These are phyloP conservation scores for Fusarium falciforme DNA, from an alignment of 2,329 filamentous ascomycete species.

Conservation along the genomic window DNA sequence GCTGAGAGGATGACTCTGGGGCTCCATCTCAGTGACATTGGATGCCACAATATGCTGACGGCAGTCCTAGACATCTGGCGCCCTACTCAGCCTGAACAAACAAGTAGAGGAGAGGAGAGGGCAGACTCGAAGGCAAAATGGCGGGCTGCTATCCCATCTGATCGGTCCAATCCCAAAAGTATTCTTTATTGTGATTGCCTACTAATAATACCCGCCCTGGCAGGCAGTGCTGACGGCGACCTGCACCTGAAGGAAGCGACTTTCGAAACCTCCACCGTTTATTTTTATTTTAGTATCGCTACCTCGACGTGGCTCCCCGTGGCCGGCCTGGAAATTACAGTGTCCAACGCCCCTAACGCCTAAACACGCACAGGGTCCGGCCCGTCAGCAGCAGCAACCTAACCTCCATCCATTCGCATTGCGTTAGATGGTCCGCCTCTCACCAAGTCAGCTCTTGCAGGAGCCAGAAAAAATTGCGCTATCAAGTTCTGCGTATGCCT, in stretches of 20 bases:
- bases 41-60: constrained; percentile 10
- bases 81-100: neutral
- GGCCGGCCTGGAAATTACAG: constrained; percentile 37
- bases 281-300: constrained; percentile 33
- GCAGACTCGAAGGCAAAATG: constrained; percentile 5
- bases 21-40: constrained; percentile 28
- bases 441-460: neutral
- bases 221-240: constrained; percentile 36
- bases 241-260: constrained; percentile 28
- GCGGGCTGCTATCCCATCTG: neutral
- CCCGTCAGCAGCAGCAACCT: constrained; percentile 28
- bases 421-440: constrained; percentile 9
- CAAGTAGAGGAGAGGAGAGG: neutral
- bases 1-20: constrained; percentile 12
- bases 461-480: neutral
- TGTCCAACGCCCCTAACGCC: constrained; percentile 36
- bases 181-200: constrained; percentile 10
- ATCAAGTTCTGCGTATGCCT: neutral
- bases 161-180: neutral
- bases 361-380: constrained; percentile 22
- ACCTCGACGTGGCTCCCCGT: constrained; percentile 30
- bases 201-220: constrained; percentile 24
- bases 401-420: constrained; percentile 21
- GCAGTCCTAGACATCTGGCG: neutral
- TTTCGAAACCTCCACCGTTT: constrained; percentile 38